Evolutionary conservation across 257 asterid species (phyloP).

Genomic region (Linaria vulgaris): DNA sequence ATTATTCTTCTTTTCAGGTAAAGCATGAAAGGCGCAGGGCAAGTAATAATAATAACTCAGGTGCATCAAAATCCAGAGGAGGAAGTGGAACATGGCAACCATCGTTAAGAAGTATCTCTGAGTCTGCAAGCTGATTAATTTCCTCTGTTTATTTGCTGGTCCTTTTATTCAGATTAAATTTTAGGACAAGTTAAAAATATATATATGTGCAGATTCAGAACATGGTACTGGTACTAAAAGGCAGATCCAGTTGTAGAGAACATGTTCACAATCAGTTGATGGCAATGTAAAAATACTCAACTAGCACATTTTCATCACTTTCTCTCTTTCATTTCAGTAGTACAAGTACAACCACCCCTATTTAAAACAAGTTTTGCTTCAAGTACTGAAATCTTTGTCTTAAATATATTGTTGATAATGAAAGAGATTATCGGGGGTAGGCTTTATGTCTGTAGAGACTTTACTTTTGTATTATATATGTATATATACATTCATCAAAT

Average conservation of each 20-base stretch:
- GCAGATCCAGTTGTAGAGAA: slow-evolving; percentile 24
- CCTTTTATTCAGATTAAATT: slow-evolving; percentile 21
- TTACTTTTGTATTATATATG: too few relatives aligned
- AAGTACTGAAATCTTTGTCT: too few relatives aligned
- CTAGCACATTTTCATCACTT: too few relatives aligned
- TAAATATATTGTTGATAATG: too few relatives aligned
- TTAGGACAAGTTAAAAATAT: slow-evolving; percentile 8
- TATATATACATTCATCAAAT: too few relatives aligned
- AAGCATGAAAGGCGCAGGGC: slow-evolving; percentile 59
- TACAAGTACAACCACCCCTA: too few relatives aligned
- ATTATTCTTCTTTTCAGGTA: slow-evolving; percentile 38
- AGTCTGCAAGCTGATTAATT: slow-evolving; percentile 52
- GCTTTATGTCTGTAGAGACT: too few relatives aligned
- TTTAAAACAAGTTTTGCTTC: too few relatives aligned
- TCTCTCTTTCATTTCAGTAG: too few relatives aligned
- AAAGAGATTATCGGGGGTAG: too few relatives aligned
- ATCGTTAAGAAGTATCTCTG: slow-evolving; percentile 77
- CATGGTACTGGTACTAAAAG: slow-evolving; percentile 27
- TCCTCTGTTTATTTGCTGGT: neutral
- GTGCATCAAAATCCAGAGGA: slow-evolving; percentile 41
- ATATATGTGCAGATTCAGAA: slow-evolving; percentile 21
- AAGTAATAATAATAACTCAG: slow-evolving; percentile 36
- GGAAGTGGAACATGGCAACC: slow-evolving; percentile 84
- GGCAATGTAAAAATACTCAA: too few relatives aligned
- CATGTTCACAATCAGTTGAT: slow-evolving; percentile 19